Base-by-base conservation (phyloP, 768 basidiomycete species). In the Pseudohyphozyma bogoriensis region DNA sequence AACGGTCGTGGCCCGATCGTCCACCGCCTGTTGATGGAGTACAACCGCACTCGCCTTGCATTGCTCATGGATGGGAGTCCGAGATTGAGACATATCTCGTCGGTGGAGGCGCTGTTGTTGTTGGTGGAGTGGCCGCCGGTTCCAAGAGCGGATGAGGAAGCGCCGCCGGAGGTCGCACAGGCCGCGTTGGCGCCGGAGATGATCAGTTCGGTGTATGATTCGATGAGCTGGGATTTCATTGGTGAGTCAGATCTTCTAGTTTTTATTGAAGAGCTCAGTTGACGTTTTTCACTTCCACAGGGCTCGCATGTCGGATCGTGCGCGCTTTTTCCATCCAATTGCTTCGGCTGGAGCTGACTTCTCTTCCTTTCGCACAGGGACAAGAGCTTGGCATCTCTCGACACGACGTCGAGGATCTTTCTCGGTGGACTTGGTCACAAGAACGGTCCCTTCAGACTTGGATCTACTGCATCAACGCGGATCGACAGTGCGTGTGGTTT, bases 21-120 rank as follows among this genome's bases (percentile, higher is more conserved):
- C 39, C 64, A 65, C 60, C 46, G 51, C 28, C 42, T 36, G 24
- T 44, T 61, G 31, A 54, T 60, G n/a, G 57, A 65, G 26, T 59
- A 56, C 55, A 56, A 55, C 54, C 56, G 55, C 2, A 50, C 45
- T 29, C 57, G 56, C 29, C 61, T 65, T 13, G 60, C 66, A 42
- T 52, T 47, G 6, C 29, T 58, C 0, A 58, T 64, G 49, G 64
- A 68, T 50, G 64, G 64, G 3, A 44, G 51, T 2, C 63, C 66
- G 16, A 57, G 56, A 28, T 55, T 64, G 45, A 49, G 64, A 1
- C 56, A 58, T 29, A 65, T 70, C 45, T 63, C 64, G n/a, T 62
- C 60, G n/a, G 69, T 70, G 32, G 69, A 70, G 35, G 66, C 62
- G 24, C 53, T 68, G 11, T 45, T 70, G 3, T 55, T 70, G 4